These are phyloP conservation scores for Paramecium sonneborni DNA, from an alignment of 73 alveolate genomes.

Conservation along the genomic window DNA sequence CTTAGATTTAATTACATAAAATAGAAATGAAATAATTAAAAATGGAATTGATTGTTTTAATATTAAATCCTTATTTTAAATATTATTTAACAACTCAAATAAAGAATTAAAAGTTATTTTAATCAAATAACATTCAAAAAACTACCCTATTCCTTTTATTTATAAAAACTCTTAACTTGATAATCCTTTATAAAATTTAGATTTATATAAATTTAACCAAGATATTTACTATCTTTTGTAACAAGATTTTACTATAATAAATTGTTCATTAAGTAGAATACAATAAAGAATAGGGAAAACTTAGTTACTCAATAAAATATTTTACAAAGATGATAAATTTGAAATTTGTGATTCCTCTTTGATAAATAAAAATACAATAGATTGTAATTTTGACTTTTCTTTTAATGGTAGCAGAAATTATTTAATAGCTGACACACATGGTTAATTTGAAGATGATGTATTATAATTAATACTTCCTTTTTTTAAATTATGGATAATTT, in stretches of 20 bases:
- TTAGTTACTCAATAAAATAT: not conserved
- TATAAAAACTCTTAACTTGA: not conserved
- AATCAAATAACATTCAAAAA: not conserved
- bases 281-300: not conserved
- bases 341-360: not conserved
- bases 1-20: not conserved
- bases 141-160: not conserved
- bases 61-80: not conserved
- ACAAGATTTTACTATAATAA: not conserved
- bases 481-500: not conserved
- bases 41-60: not conserved
- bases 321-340: not conserved
- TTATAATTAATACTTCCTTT: not conserved
- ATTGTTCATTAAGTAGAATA: not conserved
- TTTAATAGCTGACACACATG: not conserved
- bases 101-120: not conserved
- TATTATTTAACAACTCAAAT: not conserved
- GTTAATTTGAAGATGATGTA: not conserved
- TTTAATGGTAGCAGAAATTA: not conserved
- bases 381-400: not conserved
- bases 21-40: not conserved
- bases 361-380: not conserved
- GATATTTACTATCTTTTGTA: not conserved
- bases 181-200: not conserved
- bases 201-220: not conserved